phyloP scores from a whole-genome alignment of 2,329 filamentous ascomycete species.

The Epichloe bromicola region DNA sequence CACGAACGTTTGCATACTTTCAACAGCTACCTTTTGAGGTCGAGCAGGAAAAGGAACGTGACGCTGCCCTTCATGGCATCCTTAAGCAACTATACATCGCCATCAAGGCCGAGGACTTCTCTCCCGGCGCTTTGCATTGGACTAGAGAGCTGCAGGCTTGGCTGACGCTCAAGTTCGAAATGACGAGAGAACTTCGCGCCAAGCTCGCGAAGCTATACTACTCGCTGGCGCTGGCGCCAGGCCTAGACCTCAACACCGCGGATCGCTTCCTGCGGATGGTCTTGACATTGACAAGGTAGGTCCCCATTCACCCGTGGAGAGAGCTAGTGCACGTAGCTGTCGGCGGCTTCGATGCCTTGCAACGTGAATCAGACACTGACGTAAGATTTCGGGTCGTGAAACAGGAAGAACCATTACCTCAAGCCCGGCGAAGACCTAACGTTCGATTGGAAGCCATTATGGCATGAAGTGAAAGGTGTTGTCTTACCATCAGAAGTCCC shows the following conservation, averaged over 20 bases:
- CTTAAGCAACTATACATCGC: slow-evolving; percentile 89
- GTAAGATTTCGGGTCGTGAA: not conserved
- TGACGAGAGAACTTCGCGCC: slow-evolving; percentile 69
- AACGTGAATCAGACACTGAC: slow-evolving; percentile 1
- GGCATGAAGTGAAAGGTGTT: slow-evolving; percentile 82
- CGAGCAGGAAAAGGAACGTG: slow-evolving; percentile 66
- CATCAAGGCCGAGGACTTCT: slow-evolving; percentile 85
- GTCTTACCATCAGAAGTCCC: slow-evolving; percentile 78
- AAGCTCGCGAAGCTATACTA: slow-evolving; percentile 87
- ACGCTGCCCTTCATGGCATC: slow-evolving; percentile 72
- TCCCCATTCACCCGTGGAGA: slow-evolving; percentile 7
- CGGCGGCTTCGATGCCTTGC: slow-evolving; percentile 1
- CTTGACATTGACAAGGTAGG: slow-evolving; percentile 83
- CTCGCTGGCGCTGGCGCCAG: slow-evolving; percentile 80
- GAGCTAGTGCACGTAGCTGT: not conserved
- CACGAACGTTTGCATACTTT: slow-evolving; percentile 88
- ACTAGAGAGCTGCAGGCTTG: slow-evolving; percentile 90
- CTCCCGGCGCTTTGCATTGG: slow-evolving; percentile 89
- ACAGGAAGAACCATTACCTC: slow-evolving; percentile 86
- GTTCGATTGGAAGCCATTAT: slow-evolving; percentile 87
- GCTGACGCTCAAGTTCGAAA: slow-evolving; percentile 95
- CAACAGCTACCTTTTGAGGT: slow-evolving; percentile 78
- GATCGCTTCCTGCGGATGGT: slow-evolving; percentile 97
- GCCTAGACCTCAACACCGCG: slow-evolving; percentile 65
- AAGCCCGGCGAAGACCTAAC: slow-evolving; percentile 80